Evolutionary conservation across 1,139 yeast genomes (phyloP), one percentile per base, ranked within the genome.

Genomic region (Magnusiomyces suaveolens): DNA sequence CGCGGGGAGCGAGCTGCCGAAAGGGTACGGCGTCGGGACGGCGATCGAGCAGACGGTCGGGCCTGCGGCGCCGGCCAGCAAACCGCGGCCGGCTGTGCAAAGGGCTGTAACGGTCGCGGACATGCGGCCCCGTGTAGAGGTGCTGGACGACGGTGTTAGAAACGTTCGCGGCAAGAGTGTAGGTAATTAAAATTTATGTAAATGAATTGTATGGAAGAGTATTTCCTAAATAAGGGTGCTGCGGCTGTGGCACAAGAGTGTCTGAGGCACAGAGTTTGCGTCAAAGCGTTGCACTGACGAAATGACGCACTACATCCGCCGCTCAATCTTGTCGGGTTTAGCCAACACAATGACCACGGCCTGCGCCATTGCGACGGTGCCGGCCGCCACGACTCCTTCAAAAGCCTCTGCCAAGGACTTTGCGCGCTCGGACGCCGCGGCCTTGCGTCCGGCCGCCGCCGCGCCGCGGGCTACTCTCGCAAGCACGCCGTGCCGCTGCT

Each of bases 21-120:
- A 56, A 50, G 58, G 58, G 24, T 56, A 56, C 33, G 58, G 58
- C 25, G 54, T 54, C 43, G 58, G 58, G 8, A 56, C 56, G 4
- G 43, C 54, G 1, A 54, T 53, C 29, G 55, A 56, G 16, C 54
- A 54, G 29, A 56, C 56, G n/a, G 52, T 56, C 23, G 56, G 55
- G 2, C 58, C 58, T 29, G 23, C 41, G 6, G 33, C n/a, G n/a
- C n/a, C n/a, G n/a, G n/a, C n/a, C n/a, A n/a, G n/a, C n/a, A n/a
- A n/a, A n/a, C n/a, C n/a, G n/a, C n/a, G n/a, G n/a, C n/a, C n/a
- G n/a, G n/a, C n/a, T n/a, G n/a, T n/a, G 2, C 48, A 46, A 14
- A 36, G 48, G 2, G 2, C 48, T 16, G 48, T 26, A 16, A 46
- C 48, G 2, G 36, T 46, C n/a, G 3, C 36, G 6, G 48, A 46